Evolutionary conservation across 169 alveolate genomes (phyloP).

Genomic region (Eimeria tenella): DNA sequence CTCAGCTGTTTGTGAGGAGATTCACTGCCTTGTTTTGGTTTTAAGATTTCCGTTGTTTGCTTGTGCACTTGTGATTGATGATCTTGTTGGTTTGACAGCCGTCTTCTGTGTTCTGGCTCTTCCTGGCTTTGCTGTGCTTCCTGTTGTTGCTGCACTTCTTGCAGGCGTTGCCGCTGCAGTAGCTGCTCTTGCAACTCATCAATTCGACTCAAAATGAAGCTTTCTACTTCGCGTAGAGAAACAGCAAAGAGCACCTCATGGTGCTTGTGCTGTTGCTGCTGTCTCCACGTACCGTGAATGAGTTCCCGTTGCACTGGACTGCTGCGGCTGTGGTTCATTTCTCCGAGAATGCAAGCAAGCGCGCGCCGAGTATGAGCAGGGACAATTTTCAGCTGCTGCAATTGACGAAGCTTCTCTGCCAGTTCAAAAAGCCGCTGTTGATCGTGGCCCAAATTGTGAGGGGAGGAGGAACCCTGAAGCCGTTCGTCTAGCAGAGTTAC

Average conservation of each 20-base stretch:
- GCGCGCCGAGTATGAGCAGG: slow-evolving; percentile 16
- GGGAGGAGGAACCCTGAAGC: not conserved
- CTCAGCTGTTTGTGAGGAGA: not conserved
- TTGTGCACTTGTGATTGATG: not conserved
- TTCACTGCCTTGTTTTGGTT: not conserved
- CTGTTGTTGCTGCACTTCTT: slow-evolving; percentile 3
- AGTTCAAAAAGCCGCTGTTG: not conserved
- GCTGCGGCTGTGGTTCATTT: slow-evolving; percentile 2
- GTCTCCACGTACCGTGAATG: slow-evolving; percentile 17
- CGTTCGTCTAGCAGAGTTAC: slow-evolving; percentile 16
- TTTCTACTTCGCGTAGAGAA: slow-evolving; percentile 40
- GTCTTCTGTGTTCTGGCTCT: not conserved
- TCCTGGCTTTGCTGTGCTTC: not conserved
- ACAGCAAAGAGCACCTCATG: slow-evolving; percentile 50
- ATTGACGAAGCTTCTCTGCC: slow-evolving; percentile 26
- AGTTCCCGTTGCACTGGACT: not conserved
- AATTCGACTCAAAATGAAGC: not conserved
- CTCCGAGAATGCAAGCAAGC: not conserved
- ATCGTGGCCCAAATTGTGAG: not conserved
- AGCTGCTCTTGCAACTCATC: slow-evolving; percentile 4
- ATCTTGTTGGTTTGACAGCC: not conserved
- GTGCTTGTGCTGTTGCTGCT: slow-evolving; percentile 63
- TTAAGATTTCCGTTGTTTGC: not conserved
- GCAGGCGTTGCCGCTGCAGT: not conserved
- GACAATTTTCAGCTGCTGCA: not conserved